Conservation (phyloP, 2,329 filamentous ascomycete genomes). For the Atkinsonella texensis region DNA sequence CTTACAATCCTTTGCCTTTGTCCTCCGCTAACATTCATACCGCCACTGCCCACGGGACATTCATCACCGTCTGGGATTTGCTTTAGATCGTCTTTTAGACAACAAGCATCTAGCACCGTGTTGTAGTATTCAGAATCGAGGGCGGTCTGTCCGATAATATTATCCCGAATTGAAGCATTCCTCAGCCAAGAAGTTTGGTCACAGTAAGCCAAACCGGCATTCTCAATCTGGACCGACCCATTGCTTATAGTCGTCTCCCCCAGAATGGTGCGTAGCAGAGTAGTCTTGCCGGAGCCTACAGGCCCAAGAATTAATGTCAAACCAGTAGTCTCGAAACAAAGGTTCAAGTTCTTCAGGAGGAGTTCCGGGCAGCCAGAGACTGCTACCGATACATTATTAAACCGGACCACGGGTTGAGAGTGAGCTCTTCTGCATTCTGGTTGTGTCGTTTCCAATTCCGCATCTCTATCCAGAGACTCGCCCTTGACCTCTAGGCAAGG, state of each 20-base stretch:
- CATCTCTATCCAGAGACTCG: too few species aligned
- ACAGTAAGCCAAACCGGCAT: conserved; percentile 9
- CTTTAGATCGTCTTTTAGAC: conserved; percentile 56
- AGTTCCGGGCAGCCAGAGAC: too few species aligned
- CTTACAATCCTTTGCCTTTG: conserved; percentile 15
- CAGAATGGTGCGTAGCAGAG: conserved; percentile 13
- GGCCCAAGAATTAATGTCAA: conserved; percentile 7
- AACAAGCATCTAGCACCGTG: conserved; percentile 49
- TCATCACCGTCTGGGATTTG: conserved; percentile 11
- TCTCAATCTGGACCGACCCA: neutral
- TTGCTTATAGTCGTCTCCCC: conserved; percentile 7
- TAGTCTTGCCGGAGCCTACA: conserved; percentile 9
- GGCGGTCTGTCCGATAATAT: conserved; percentile 8
- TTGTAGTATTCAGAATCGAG: conserved; percentile 7
- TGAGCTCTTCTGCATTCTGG: too few species aligned
- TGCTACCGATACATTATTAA: too few species aligned
- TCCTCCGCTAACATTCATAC: conserved; percentile 14
- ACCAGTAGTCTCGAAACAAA: neutral
- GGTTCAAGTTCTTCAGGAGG: too few species aligned
- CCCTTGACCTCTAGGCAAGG: too few species aligned
- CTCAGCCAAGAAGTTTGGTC: conserved; percentile 12
- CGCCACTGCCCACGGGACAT: conserved; percentile 11
- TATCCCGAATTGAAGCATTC: conserved; percentile 10
- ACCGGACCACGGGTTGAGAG: too few species aligned
- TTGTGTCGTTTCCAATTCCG: too few species aligned